Evolutionary conservation across 2,329 filamentous ascomycete genomes (phyloP).

Genomic region (Myotisia sp.): DNA sequence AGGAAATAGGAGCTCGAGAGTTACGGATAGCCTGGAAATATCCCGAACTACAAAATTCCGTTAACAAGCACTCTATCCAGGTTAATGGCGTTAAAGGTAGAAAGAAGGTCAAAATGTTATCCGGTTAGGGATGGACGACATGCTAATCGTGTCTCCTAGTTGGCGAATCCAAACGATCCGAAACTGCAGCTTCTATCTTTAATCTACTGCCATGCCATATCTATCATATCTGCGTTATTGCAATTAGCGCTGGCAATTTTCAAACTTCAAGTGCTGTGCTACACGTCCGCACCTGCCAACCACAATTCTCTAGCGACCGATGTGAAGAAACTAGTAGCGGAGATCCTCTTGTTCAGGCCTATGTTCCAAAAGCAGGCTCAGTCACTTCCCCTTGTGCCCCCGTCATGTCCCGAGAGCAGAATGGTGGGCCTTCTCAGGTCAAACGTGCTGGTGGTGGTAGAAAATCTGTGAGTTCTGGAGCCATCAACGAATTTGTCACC

Average conservation of each 20-base stretch:
- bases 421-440: conserved; percentile 37
- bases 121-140: too few relatives aligned
- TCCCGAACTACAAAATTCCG: conserved; percentile 50
- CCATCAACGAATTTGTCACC: conserved; percentile 27
- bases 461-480: conserved; percentile 56
- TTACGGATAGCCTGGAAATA: conserved; percentile 85
- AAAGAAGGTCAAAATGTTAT: too few relatives aligned
- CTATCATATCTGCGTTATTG: conserved; percentile 86
- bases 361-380: conserved; percentile 39
- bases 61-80: conserved; percentile 79
- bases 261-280: conserved; percentile 77
- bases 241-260: conserved; percentile 82
- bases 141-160: conserved; percentile 40
- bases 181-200: conserved; percentile 81
- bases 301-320: conserved; percentile 25
- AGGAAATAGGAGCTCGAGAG: conserved; percentile 73
- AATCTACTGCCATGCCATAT: conserved; percentile 75
- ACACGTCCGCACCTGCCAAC: conserved; percentile 58
- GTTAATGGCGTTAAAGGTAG: conserved; percentile 83
- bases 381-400: conserved; percentile 48
- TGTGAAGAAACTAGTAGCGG: conserved; percentile 23
- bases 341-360: conserved; percentile 37
- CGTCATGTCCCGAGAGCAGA: conserved; percentile 51
- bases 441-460: conserved; percentile 58
- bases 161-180: conserved; percentile 65